Evolutionary conservation across 305 asterid species (phyloP).

Genomic region (Nicotiana rustica): DNA sequence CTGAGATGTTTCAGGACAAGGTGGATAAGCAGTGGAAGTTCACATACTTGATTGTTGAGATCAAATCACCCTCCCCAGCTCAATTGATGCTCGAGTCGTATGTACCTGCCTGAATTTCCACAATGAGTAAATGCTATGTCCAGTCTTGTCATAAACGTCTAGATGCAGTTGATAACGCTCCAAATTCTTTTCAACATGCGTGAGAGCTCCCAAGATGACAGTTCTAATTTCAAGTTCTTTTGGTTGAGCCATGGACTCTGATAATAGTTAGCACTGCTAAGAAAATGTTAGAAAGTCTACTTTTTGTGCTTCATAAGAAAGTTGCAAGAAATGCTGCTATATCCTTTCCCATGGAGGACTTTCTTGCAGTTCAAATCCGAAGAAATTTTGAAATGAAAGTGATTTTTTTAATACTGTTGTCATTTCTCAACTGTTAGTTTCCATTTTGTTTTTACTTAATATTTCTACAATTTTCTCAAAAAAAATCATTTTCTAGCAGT

Average conservation of each 20-base stretch:
- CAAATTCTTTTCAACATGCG: neutral
- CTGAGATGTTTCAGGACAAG: conserved; percentile 92
- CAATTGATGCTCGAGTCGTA: conserved; percentile 94
- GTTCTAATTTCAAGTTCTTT: conserved; percentile 24
- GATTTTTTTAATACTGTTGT: neutral
- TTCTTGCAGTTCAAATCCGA: conserved; percentile 12
- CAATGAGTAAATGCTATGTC: neutral
- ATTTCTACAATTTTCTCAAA: neutral
- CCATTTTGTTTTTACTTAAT: neutral
- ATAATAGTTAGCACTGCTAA: neutral
- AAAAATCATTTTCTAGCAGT: too few relatives aligned
- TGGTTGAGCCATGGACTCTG: conserved; percentile 18
- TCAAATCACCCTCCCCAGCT: conserved; percentile 71
- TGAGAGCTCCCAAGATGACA: conserved; percentile 11
- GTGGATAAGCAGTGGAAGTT: conserved; percentile 88
- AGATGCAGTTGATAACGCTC: conserved; percentile 22
- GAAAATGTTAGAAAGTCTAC: conserved; percentile 12
- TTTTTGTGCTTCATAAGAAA: neutral
- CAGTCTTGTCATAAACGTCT: neutral
- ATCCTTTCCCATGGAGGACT: neutral
- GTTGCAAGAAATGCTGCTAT: conserved; percentile 11
- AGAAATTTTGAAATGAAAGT: neutral
- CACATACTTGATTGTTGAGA: conserved; percentile 75
- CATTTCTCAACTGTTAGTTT: neutral
- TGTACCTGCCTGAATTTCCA: conserved; percentile 65